Conservation (phyloP, 2,329 filamentous ascomycete species). For the Lizonia empirigonia region DNA sequence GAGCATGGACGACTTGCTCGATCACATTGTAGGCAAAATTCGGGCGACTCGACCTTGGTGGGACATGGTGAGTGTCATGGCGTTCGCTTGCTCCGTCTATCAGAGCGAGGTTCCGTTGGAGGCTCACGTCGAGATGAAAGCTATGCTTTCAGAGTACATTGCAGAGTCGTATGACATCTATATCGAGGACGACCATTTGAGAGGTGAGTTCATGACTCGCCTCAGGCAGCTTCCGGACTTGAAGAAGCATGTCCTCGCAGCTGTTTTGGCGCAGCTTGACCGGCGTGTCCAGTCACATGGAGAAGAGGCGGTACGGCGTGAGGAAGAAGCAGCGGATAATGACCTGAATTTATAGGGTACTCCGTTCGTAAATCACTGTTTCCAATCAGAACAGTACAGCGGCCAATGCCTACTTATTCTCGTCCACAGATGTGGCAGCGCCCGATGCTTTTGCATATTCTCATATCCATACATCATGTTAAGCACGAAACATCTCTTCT, state of each 20-base stretch:
- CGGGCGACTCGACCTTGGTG: conserved; percentile 3
- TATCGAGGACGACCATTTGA: conserved; percentile 15
- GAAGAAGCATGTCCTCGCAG: conserved; percentile 16
- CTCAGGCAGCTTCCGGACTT: conserved; percentile 25
- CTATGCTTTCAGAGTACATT: conserved; percentile 22
- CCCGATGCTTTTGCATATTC: not conserved
- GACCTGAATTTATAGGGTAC: not conserved
- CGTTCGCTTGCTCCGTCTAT: conserved; percentile 26
- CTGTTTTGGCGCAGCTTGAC: not conserved
- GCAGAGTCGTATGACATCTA: conserved; percentile 29
- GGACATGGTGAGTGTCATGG: conserved; percentile 19
- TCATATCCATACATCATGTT: not conserved
- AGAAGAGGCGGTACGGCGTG: not conserved
- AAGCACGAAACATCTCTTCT: too few relatives aligned
- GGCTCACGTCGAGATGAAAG: conserved; percentile 22
- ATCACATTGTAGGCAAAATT: conserved; percentile 33
- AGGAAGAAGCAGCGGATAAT: not conserved
- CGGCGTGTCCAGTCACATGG: not conserved
- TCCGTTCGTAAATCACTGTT: too few relatives aligned
- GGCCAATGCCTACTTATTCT: too few relatives aligned
- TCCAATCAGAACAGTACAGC: too few relatives aligned
- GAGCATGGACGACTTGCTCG: conserved; percentile 34
- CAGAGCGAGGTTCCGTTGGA: conserved; percentile 1
- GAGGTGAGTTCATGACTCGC: conserved; percentile 9
- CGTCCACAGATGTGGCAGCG: too few relatives aligned